These are phyloP conservation scores for Monosporascus sp. DNA, from an alignment of 2,329 filamentous ascomycete genomes.

Conservation along the genomic window DNA sequence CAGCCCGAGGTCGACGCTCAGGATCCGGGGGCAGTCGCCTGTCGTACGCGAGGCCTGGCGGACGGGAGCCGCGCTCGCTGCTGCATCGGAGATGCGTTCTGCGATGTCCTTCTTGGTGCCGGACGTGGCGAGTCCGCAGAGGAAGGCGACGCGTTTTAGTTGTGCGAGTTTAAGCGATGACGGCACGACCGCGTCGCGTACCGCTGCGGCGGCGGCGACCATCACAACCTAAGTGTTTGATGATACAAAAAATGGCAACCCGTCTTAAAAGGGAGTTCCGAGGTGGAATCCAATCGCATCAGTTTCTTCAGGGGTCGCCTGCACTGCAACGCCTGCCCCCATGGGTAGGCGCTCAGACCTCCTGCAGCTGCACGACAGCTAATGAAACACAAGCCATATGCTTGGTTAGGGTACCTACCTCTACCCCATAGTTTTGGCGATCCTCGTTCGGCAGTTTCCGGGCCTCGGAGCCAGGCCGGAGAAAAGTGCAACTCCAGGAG, in stretches of 20 bases:
- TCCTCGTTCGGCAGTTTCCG: not conserved
- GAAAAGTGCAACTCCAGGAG: too few species aligned
- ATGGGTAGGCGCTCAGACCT: too few species aligned
- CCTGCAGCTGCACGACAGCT: too few species aligned
- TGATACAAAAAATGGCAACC: too few species aligned
- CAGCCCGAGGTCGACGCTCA: constrained; percentile 83
- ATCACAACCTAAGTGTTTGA: not conserved
- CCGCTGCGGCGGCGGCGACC: not conserved
- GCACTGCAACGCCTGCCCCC: too few species aligned
- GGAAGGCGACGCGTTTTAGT: constrained; percentile 54
- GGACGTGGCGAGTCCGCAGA: constrained; percentile 53
- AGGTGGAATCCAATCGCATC: too few species aligned
- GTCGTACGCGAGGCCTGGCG: constrained; percentile 10
- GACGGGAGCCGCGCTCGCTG: not conserved
- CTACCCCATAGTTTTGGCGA: too few species aligned
- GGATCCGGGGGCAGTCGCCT: constrained; percentile 37
- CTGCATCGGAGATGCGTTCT: constrained; percentile 40
- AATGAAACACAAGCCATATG: too few species aligned
- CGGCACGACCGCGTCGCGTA: not conserved
- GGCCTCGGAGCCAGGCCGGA: not conserved
- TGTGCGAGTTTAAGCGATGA: constrained; percentile 42
- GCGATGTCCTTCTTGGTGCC: constrained; percentile 56
- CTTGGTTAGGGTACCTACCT: too few species aligned
- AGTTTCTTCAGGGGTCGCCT: too few species aligned
- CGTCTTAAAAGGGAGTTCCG: too few species aligned